Conservation (phyloP, 2,329 filamentous ascomycete species). For the Colletotrichum sp. region DNA sequence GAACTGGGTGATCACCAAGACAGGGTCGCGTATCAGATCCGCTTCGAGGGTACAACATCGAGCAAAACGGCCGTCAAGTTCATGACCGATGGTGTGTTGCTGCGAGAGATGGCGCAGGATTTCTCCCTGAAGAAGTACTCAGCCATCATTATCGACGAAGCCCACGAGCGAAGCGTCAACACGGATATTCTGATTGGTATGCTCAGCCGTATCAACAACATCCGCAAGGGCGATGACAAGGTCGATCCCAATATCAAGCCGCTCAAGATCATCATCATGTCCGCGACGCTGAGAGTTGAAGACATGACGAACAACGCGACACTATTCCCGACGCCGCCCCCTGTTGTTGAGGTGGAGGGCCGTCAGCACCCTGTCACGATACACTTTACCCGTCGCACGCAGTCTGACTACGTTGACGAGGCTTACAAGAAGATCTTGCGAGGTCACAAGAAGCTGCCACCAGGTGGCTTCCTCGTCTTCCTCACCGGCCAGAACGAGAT, state of each 20-base stretch:
- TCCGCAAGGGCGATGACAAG: conserved; percentile 75
- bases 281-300: conserved; percentile 87
- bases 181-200: conserved; percentile 98
- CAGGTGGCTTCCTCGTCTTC: conserved; percentile 92
- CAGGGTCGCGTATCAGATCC: conserved; percentile 89
- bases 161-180: conserved; percentile 95
- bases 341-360: conserved; percentile 87
- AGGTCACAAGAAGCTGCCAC: conserved; percentile 88
- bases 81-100: conserved; percentile 96
- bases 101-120: conserved; percentile 90
- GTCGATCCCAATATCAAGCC: conserved; percentile 77
- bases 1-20: conserved; percentile 82
- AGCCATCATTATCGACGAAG: conserved; percentile 92
- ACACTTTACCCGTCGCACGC: conserved; percentile 85
- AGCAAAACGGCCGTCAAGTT: conserved; percentile 92
- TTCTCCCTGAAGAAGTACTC: conserved; percentile 90
- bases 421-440: conserved; percentile 85
- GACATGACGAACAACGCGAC: conserved; percentile 86
- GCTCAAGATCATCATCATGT: conserved; percentile 97
- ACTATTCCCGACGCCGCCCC: conserved; percentile 80
- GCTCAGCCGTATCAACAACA: conserved; percentile 88
- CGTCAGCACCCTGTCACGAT: conserved; percentile 88
- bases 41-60: conserved; percentile 86
- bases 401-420: conserved; percentile 89
- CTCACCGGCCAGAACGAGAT: conserved; percentile 95